Conservation (phyloP, 2,329 filamentous ascomycete genomes). For the Sarocladium kiliense region DNA sequence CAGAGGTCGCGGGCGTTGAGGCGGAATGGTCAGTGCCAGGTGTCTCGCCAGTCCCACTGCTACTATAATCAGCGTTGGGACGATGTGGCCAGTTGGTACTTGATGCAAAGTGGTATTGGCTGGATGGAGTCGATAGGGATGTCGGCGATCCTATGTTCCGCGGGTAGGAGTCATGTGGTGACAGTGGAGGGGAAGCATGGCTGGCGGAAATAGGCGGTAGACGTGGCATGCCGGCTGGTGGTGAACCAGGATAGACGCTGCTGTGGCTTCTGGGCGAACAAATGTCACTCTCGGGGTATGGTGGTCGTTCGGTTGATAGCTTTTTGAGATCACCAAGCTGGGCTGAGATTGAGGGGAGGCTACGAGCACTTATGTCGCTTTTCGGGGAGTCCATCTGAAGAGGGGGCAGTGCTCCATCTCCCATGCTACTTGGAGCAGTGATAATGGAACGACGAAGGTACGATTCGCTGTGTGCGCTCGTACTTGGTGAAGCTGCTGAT, state of each 20-base stretch:
- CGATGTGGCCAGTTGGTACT: conserved; percentile 28
- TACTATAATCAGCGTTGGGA: conserved; percentile 34
- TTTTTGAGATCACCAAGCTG: conserved; percentile 8
- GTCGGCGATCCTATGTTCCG: conserved; percentile 43
- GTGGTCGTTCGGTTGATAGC: not conserved
- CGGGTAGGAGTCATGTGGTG: conserved; percentile 41
- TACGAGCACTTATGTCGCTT: conserved; percentile 28
- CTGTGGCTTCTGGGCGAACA: conserved; percentile 12
- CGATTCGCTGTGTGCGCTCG: not conserved
- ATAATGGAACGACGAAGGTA: not conserved
- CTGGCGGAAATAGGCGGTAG: conserved; percentile 24
- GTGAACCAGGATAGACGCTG: conserved; percentile 27
- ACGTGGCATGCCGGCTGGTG: conserved; percentile 26
- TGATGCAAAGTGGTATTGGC: conserved; percentile 32
- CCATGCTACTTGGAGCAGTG: not conserved
- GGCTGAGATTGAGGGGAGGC: conserved; percentile 29
- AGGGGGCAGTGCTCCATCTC: conserved; percentile 28
- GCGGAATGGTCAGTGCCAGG: conserved; percentile 39
- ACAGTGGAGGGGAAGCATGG: conserved; percentile 41
- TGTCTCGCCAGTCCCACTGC: conserved; percentile 38
- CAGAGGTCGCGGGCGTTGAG: conserved; percentile 35
- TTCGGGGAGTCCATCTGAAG: conserved; percentile 30
- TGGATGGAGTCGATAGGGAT: conserved; percentile 29
- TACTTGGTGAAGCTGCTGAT: not conserved
- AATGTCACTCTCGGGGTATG: not conserved